These are phyloP conservation scores for Madurella mycetomatis DNA, from an alignment of 2,329 filamentous ascomycete species.

Conservation along the genomic window DNA sequence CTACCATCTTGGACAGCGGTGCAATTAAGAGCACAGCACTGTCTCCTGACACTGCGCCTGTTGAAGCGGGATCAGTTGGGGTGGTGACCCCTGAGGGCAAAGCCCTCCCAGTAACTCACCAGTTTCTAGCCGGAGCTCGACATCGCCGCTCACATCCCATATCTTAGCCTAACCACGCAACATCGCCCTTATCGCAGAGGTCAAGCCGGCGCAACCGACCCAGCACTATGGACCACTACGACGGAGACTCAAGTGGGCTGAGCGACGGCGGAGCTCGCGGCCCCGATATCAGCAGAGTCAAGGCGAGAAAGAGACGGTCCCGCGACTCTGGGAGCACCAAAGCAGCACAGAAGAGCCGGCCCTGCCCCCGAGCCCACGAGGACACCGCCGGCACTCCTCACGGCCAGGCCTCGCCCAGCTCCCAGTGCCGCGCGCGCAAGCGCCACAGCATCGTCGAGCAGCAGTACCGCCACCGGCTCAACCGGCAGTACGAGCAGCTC, in stretches of 20 bases:
- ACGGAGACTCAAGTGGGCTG: background rate
- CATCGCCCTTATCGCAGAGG: too few species aligned
- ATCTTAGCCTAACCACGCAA: too few species aligned
- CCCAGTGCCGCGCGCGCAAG: background rate
- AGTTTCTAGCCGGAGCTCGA: too few species aligned
- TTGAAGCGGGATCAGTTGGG: too few species aligned
- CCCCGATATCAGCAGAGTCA: background rate
- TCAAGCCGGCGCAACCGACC: background rate
- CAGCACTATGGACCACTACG: slow-evolving; percentile 1
- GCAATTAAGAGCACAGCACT: too few species aligned
- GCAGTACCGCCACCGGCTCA: slow-evolving; percentile 20
- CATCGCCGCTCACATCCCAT: too few species aligned
- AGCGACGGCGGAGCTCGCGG: background rate
- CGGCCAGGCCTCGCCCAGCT: too few species aligned
- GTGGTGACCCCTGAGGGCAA: too few species aligned
- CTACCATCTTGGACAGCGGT: too few species aligned
- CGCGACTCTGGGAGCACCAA: background rate
- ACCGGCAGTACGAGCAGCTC: slow-evolving; percentile 18
- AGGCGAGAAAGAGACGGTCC: too few species aligned
- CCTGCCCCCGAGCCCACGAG: background rate
- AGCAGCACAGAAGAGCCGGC: background rate
- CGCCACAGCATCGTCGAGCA: slow-evolving; percentile 20
- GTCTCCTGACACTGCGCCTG: too few species aligned
- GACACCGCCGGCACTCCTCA: background rate
- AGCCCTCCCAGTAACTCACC: too few species aligned